phyloP scores from a whole-genome alignment of 352 stramenopile genomes.

The Globisporangium paroecandrum region DNA sequence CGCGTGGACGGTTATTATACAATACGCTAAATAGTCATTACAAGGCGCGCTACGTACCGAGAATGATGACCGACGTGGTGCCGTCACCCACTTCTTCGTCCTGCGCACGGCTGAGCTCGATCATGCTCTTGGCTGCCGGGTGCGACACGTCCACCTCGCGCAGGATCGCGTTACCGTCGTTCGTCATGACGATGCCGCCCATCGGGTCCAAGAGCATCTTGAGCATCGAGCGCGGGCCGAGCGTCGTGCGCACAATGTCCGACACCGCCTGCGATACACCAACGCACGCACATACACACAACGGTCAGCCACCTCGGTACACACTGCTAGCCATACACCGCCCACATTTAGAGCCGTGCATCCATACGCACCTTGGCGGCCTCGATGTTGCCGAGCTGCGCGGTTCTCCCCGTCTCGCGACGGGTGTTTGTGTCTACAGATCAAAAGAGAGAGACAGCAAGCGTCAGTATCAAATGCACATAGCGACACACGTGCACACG shows the following conservation, averaged over 20 bases:
- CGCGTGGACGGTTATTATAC: not conserved
- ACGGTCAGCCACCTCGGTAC: not conserved
- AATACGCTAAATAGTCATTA: not conserved
- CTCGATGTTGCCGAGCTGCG: conserved; percentile 98
- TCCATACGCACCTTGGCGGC: conserved; percentile 82
- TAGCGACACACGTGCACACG: not conserved
- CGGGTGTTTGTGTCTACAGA: conserved; percentile 95
- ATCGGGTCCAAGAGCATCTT: conserved; percentile 99
- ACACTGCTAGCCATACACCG: not conserved
- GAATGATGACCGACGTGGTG: conserved; percentile 99
- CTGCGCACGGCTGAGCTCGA: conserved; percentile 98
- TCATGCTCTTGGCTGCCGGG: conserved; percentile 99
- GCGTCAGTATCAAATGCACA: not conserved
- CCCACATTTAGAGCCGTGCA: not conserved
- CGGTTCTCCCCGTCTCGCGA: conserved; percentile 96
- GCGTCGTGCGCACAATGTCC: conserved; percentile 98
- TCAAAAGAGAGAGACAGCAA: conserved; percentile 3
- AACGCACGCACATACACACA: not conserved
- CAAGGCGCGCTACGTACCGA: conserved; percentile 52
- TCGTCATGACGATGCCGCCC: conserved; percentile 99
- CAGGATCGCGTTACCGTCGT: conserved; percentile 99
- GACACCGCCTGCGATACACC: conserved; percentile 73
- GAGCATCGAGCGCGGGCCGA: conserved; percentile 98
- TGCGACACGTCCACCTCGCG: conserved; percentile 98
- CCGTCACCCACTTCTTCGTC: conserved; percentile 99